Evolutionary conservation across 2,329 filamentous ascomycete genomes (phyloP).

Genomic region (Phaeophleospora eucalypticola): DNA sequence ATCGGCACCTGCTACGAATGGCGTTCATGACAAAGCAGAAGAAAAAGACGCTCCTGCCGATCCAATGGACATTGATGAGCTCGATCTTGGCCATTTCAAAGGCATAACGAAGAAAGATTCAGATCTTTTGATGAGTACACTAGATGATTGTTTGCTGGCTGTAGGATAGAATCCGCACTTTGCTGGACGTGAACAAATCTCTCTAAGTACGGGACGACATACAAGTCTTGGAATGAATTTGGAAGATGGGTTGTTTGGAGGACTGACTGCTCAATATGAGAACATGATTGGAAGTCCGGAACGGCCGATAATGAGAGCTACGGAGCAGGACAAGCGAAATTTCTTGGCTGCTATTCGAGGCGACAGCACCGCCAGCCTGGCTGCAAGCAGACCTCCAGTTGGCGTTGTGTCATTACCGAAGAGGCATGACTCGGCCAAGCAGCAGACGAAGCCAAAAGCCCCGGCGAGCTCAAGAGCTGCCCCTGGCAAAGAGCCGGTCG

Average conservation of each 20-base stretch:
- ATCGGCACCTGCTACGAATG: conserved; percentile 20
- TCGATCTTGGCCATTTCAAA: conserved; percentile 35
- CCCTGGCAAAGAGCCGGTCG: too few relatives aligned
- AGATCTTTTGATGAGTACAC: conserved; percentile 31
- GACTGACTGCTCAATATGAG: background rate
- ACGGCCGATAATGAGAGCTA: too few relatives aligned
- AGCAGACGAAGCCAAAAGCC: too few relatives aligned
- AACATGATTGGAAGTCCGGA: background rate
- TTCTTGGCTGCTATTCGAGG: too few relatives aligned
- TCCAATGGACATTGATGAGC: conserved; percentile 35
- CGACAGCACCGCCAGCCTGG: too few relatives aligned
- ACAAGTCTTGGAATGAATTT: too few relatives aligned
- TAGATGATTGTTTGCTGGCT: conserved; percentile 37
- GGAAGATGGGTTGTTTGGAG: background rate
- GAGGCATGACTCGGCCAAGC: too few relatives aligned
- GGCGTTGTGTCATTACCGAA: too few relatives aligned
- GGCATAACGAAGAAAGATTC: conserved; percentile 31
- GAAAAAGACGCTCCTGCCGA: conserved; percentile 29
- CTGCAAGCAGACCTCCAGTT: too few relatives aligned
- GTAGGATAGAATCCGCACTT: conserved; percentile 21
- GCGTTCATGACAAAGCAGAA: conserved; percentile 15
- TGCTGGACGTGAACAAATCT: conserved; percentile 6
- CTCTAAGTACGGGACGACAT: too few relatives aligned
- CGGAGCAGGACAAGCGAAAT: too few relatives aligned
- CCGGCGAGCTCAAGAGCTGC: too few relatives aligned